phyloP scores from a whole-genome alignment of 2,329 filamentous ascomycete species.

The Neophaeococcomyces mojaviensis region DNA sequence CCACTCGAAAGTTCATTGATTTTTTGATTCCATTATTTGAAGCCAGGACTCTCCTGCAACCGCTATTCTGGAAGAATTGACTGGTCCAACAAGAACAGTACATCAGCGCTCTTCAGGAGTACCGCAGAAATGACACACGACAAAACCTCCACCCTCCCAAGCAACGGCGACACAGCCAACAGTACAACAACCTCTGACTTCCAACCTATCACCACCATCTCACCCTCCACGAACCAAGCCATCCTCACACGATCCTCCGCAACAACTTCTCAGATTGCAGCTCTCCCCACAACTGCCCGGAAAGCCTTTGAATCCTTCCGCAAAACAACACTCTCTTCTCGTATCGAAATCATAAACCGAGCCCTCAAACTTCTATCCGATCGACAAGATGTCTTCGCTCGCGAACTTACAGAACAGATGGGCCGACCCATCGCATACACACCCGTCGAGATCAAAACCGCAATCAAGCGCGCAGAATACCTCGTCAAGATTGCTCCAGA shows the following conservation, averaged over 20 bases:
- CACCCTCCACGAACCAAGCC: slow-evolving; percentile 77
- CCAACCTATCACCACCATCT: slow-evolving; percentile 68
- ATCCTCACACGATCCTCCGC: slow-evolving; percentile 72
- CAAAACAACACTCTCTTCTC: slow-evolving; percentile 64
- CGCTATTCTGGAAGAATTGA: too few relatives aligned
- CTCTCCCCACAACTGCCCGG: slow-evolving; percentile 63
- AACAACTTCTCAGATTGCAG: slow-evolving; percentile 60
- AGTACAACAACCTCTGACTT: neutral
- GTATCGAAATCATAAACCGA: slow-evolving; percentile 73
- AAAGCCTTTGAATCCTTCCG: slow-evolving; percentile 71
- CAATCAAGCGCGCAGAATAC: slow-evolving; percentile 77
- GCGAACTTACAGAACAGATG: slow-evolving; percentile 90
- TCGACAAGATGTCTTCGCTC: slow-evolving; percentile 70
- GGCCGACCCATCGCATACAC: slow-evolving; percentile 85
- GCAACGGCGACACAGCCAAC: slow-evolving; percentile 2
- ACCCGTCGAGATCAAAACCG: slow-evolving; percentile 74
- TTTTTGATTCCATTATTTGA: too few relatives aligned
- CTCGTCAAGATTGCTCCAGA: slow-evolving; percentile 76
- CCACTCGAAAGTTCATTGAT: neutral
- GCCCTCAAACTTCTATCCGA: slow-evolving; percentile 64
- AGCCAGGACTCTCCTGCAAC: too few relatives aligned
- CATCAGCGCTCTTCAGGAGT: too few relatives aligned
- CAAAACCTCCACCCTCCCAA: slow-evolving; percentile 5
- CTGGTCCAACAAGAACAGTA: too few relatives aligned
- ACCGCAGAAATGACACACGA: slow-evolving; percentile 6